A percentile compares a stretch with the other conserved stretches of the same genome.
phyloP scores from a whole-genome alignment of 1,139 yeast species.

The Taiozyma sp. region DNA sequence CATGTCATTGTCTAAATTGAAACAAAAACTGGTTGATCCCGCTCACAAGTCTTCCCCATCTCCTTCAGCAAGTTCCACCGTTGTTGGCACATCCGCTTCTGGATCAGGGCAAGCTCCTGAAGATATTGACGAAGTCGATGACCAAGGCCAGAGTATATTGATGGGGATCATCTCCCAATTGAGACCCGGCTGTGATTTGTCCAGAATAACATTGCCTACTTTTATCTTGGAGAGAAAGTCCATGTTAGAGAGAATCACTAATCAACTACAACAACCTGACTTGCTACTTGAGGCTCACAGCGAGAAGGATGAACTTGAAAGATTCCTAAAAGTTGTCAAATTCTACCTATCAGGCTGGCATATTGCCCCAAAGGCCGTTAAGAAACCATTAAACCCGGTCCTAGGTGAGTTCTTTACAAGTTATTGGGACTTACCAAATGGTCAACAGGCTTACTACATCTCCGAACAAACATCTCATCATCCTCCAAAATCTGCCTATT shows the following conservation, averaged over 20 bases:
- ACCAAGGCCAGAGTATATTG: slow-evolving; percentile 80
- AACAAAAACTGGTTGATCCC: slow-evolving; percentile 8
- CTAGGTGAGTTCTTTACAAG: slow-evolving; percentile 87
- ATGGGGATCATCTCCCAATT: slow-evolving; percentile 86
- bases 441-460: slow-evolving; percentile 69
- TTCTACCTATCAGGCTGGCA: slow-evolving; percentile 98
- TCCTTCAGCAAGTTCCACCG: background rate
- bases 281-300: slow-evolving; percentile 66
- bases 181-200: slow-evolving; percentile 87
- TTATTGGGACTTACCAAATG: slow-evolving; percentile 84
- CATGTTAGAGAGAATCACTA: slow-evolving; percentile 93
- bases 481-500: slow-evolving; percentile 96
- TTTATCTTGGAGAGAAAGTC: slow-evolving; percentile 92
- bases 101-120: slow-evolving; percentile 30
- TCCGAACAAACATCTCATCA: slow-evolving; percentile 97
- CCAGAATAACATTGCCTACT: slow-evolving; percentile 91
- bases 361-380: slow-evolving; percentile 96
- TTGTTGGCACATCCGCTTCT: background rate
- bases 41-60: background rate
- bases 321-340: slow-evolving; percentile 70
- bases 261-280: slow-evolving; percentile 80
- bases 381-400: slow-evolving; percentile 93
- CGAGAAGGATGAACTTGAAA: slow-evolving; percentile 49
- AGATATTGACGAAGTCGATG: slow-evolving; percentile 89
- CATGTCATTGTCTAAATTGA: slow-evolving; percentile 19